These are phyloP conservation scores for Aphanomyces invadans DNA, from an alignment of 352 stramenopile species.

Conservation along the genomic window DNA sequence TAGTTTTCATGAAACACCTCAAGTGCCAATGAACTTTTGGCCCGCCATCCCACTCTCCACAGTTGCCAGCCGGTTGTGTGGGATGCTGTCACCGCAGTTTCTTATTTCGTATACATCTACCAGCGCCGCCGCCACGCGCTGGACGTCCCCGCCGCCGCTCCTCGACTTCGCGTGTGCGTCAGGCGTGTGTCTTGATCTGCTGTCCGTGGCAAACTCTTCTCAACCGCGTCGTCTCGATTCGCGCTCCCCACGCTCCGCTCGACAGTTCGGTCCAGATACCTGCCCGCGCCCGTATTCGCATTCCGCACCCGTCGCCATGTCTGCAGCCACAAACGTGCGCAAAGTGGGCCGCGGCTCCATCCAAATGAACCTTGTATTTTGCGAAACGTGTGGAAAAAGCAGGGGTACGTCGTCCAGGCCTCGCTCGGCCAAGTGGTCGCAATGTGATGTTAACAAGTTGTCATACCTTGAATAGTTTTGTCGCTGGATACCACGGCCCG, in stretches of 20 bases:
- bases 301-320: not conserved
- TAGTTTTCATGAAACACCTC: not conserved
- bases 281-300: no score
- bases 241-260: no score
- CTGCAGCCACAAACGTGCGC: not conserved
- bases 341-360: conserved; percentile 17
- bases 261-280: no score
- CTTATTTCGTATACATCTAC: conserved; percentile 13
- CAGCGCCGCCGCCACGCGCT: not conserved
- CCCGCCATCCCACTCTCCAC: not conserved
- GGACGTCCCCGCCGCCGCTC: not conserved
- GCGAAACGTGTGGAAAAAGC: conserved; percentile 22
- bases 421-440: no score
- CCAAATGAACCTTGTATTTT: conserved; percentile 20
- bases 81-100: conserved; percentile 10
- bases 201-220: no score
- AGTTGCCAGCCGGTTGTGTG: conserved; percentile 2
- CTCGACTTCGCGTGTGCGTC: not conserved
- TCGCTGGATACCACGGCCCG: conserved; percentile 11
- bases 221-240: not conserved
- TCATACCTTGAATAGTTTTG: no score
- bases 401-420: conserved; percentile 16
- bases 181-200: no score
- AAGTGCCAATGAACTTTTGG: not conserved
- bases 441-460: no score